Evolutionary conservation across 441 rosid species (phyloP).

Genomic region (Aleurites moluccanus): DNA sequence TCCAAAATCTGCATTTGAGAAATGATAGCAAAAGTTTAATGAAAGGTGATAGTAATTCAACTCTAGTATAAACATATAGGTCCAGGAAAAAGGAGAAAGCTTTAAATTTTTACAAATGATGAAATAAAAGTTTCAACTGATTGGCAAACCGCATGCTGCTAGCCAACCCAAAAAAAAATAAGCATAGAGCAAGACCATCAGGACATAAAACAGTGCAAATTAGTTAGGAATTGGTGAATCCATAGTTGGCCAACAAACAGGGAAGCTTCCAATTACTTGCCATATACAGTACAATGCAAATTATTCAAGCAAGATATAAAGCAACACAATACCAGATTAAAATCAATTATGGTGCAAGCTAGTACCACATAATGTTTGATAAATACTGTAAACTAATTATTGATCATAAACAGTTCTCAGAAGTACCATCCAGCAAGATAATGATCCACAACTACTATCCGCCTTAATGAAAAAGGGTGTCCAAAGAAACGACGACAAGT

Average conservation of each 20-base stretch:
- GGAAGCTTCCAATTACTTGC: constrained; percentile 8
- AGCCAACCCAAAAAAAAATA: constrained; percentile 23
- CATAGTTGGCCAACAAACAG: constrained; percentile 23
- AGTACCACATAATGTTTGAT: constrained; percentile 2
- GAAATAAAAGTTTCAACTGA: neutral
- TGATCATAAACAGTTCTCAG: constrained; percentile 14
- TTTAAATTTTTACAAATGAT: constrained; percentile 4
- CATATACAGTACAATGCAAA: neutral
- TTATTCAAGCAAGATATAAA: neutral
- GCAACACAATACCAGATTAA: neutral
- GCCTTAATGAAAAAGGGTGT: constrained; percentile 3
- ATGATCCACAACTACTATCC: neutral
- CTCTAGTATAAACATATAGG: constrained; percentile 22
- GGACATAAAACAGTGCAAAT: neutral
- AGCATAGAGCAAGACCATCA: constrained; percentile 13
- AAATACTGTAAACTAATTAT: constrained; percentile 9
- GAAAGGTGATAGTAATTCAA: constrained; percentile 9
- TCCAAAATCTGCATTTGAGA: constrained; percentile 28
- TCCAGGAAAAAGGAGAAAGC: constrained; percentile 3
- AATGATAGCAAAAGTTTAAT: constrained; percentile 14
- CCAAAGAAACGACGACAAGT: neutral
- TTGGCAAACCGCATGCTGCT: constrained; percentile 6
- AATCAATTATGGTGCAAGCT: neutral
- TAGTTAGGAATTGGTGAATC: constrained; percentile 21
- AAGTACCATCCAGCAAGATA: constrained; percentile 19